Conservation (phyloP, 176 grass and related monocot genomes). For the Ananas comosus region DNA sequence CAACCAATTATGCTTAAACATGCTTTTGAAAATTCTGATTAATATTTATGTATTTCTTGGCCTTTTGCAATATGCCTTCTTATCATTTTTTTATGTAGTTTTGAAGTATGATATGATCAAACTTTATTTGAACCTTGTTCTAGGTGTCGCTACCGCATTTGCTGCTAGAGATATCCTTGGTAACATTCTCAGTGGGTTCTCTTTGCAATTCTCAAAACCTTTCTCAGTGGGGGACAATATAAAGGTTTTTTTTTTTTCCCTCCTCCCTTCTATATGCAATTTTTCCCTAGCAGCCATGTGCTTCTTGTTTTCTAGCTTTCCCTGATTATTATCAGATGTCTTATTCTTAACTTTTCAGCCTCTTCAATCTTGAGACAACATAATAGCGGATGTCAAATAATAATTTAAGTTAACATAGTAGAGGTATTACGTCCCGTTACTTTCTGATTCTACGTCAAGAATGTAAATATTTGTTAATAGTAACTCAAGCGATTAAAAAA, state of each 20-base stretch:
- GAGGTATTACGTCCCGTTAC: not conserved
- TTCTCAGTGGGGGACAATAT: constrained; percentile 84
- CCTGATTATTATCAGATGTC: not conserved
- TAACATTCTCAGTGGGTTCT: constrained; percentile 85
- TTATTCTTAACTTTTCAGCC: not conserved
- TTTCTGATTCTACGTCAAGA: not conserved
- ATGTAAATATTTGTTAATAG: not conserved
- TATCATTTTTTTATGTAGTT: not conserved
- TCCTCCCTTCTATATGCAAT: not conserved
- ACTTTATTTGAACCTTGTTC: constrained; percentile 16
- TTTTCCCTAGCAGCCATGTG: not conserved
- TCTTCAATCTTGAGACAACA: not conserved
- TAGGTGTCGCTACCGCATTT: constrained; percentile 97
- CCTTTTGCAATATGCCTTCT: not conserved
- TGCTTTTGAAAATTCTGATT: not conserved
- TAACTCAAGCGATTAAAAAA: not conserved
- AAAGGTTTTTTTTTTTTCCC: constrained; percentile 44
- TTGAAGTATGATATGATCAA: not conserved
- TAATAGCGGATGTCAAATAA: not conserved
- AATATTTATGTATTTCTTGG: not conserved
- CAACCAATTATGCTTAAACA: not conserved
- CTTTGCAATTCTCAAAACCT: constrained; percentile 80
- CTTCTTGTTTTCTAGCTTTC: too few species aligned
- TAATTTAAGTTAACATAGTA: not conserved
- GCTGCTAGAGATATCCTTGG: constrained; percentile 98